Conservation (phyloP, 106 monocot genomes). For the Dendrobium nobile region DNA sequence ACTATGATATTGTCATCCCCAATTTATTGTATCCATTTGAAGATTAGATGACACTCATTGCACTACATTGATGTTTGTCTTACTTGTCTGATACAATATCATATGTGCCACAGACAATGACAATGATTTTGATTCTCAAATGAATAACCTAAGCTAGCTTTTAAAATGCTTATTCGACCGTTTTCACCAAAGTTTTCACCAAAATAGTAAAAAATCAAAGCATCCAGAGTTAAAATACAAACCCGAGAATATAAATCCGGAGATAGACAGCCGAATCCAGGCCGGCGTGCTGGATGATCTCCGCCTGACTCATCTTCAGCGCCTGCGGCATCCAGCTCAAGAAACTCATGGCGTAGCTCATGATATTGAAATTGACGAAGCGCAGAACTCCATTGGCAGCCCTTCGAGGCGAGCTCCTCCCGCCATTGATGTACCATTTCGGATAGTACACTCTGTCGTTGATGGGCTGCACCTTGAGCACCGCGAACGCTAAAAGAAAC, state of each 20-base stretch:
- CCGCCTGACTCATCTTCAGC: slow-evolving; percentile 9
- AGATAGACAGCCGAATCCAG: slow-evolving; percentile 12
- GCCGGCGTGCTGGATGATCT: slow-evolving; percentile 17
- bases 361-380: slow-evolving; percentile 12
- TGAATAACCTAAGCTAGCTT: too few species aligned
- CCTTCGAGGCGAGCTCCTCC: slow-evolving; percentile 27
- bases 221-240: neutral
- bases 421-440: slow-evolving; percentile 60
- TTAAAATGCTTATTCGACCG: too few species aligned
- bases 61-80: too few species aligned
- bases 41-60: too few species aligned
- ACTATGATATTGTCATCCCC: too few species aligned
- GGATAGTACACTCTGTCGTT: slow-evolving; percentile 78
- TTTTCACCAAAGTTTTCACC: too few species aligned
- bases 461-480: slow-evolving; percentile 67
- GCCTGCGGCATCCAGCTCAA: slow-evolving; percentile 19
- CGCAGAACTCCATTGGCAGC: neutral
- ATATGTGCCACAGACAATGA: too few species aligned
- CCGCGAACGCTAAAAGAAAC: slow-evolving; percentile 68
- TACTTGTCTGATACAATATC: too few species aligned
- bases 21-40: too few species aligned
- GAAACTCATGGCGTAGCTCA: slow-evolving; percentile 14
- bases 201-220: too few species aligned
- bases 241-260: slow-evolving; percentile 18
- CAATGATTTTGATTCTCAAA: too few species aligned